Percentiles rank a stretch among this genome's conserved stretches.
phyloP scores from a whole-genome alignment of 139 green algal species.

The Coccomyxa sp. region DNA sequence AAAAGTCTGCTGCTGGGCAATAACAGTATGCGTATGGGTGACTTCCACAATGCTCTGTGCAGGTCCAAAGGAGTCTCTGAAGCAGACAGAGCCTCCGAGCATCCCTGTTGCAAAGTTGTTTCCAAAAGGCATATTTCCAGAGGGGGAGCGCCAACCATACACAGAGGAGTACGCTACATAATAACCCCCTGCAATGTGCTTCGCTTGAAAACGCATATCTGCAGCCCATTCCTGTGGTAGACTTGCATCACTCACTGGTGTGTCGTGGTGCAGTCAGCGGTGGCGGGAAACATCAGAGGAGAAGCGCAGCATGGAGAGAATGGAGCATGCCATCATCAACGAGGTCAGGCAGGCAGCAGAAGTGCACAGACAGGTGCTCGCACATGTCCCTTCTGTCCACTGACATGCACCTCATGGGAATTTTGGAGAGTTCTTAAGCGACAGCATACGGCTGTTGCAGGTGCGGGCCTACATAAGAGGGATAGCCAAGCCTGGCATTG shows the following conservation, averaged over 20 bases:
- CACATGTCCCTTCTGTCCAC: background rate
- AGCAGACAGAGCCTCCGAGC: constrained; percentile 86
- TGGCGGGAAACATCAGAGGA: constrained; percentile 92
- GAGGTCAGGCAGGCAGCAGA: constrained; percentile 91
- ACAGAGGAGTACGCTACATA: constrained; percentile 54
- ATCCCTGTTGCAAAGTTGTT: constrained; percentile 88
- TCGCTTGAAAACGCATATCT: too few relatives aligned
- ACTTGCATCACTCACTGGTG: background rate
- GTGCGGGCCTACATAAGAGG: constrained; percentile 85
- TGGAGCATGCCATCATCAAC: constrained; percentile 85
- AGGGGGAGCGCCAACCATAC: constrained; percentile 83
- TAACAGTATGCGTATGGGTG: background rate
- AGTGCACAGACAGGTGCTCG: constrained; percentile 81
- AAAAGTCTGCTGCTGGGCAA: too few relatives aligned
- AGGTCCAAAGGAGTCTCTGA: constrained; percentile 23
- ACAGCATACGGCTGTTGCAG: constrained; percentile 20
- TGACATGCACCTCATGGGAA: background rate
- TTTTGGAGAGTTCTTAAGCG: background rate
- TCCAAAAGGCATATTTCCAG: constrained; percentile 68
- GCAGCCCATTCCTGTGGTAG: background rate
- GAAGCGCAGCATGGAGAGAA: constrained; percentile 79
- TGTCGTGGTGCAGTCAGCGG: constrained; percentile 58
- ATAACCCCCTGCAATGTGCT: too few relatives aligned
- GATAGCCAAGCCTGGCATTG: constrained; percentile 90
- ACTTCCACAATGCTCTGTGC: background rate